Evolutionary conservation across 2,329 filamentous ascomycete species (phyloP), one percentile per base, ranked within the genome.

Genomic region (Rhynchosporium graminicola): DNA sequence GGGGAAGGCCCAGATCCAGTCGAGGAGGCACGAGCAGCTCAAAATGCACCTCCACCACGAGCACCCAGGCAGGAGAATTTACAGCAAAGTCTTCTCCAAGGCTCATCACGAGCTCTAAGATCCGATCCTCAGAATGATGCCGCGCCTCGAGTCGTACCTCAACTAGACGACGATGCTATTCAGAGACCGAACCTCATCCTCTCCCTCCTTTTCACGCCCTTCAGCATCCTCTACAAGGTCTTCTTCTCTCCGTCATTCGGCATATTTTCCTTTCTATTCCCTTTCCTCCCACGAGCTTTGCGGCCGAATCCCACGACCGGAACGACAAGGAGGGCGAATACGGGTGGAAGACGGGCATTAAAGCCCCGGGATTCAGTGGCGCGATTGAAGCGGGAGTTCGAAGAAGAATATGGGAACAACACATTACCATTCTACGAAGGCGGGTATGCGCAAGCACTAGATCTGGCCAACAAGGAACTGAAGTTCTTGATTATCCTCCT

Each of bases 401-500:
- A 97, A 71, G 95, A 99, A 76, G 91, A 96, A 71, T 95, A 97
- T 72, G 92, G 92, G 0, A 77, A 81, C 20, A 84, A 87, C 55
- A 80, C 80, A 4, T 77, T 98, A 4, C 87, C 89, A 0, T 97
- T 96, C 75, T 87, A 89, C 68, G 93, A 97, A 73, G 90, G 89
- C 57, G 92, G 94, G 4, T 95, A 98, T 73, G 93, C 96, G 4
- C 90, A 96, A 76, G 92, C 93, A 0, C 86, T 97, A 65, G 95
- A 99, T 73, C 78, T 88, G 43, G 92, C 94, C 43, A 46, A 46
- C 26, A 46, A 46, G 26, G 43, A 20, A 8, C 43, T 28, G 3
- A 28, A 26, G 7, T 46, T 46, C 43, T 26, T n/a, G 5, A 26
- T 20, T n/a, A 46, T 20, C 4, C 9, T 8, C n/a, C 15, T 26